Evolutionary conservation across 2,329 filamentous ascomycete species (phyloP).

Genomic region (Lecanicillium sp.): DNA sequence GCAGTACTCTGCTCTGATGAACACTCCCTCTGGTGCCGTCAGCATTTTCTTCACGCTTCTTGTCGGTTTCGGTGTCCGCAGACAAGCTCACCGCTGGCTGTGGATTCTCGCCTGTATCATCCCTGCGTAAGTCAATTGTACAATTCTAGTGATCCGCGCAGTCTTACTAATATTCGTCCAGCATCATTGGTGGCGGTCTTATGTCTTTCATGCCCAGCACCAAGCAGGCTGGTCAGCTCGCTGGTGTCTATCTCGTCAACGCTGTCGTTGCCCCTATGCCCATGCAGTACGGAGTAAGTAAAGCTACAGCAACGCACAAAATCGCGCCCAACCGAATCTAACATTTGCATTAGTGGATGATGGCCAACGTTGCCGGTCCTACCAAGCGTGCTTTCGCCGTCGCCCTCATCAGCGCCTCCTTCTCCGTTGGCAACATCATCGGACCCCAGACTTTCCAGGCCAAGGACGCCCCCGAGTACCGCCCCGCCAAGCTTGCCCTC

Average conservation of each 20-base stretch:
- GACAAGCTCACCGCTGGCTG: slow-evolving; percentile 32
- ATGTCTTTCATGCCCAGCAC: slow-evolving; percentile 46
- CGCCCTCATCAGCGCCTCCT: slow-evolving; percentile 18
- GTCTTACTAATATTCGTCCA: neutral
- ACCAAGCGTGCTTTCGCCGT: slow-evolving; percentile 13
- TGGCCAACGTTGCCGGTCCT: slow-evolving; percentile 38
- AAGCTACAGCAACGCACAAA: neutral
- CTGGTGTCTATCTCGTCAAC: slow-evolving; percentile 46
- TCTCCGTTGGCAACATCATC: slow-evolving; percentile 31
- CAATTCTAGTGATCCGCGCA: neutral
- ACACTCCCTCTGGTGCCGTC: slow-evolving; percentile 11
- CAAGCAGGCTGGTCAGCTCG: slow-evolving; percentile 41
- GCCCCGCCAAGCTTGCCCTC: slow-evolving; percentile 28
- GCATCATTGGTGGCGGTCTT: slow-evolving; percentile 42
- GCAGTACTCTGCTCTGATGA: slow-evolving; percentile 12
- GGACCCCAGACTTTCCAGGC: slow-evolving; percentile 32
- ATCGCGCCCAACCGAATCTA: neutral
- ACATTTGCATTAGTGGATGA: slow-evolving; percentile 36
- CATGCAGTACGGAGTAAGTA: slow-evolving; percentile 26
- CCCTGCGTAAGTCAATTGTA: slow-evolving; percentile 26
- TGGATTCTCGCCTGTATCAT: slow-evolving; percentile 37
- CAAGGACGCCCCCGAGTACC: slow-evolving; percentile 29
- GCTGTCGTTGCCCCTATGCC: slow-evolving; percentile 40
- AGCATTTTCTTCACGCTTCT: slow-evolving; percentile 22
- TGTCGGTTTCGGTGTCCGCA: slow-evolving; percentile 32